A percentile compares a stretch with the other conserved stretches of the same genome.
Conservation (phyloP, 2,329 filamentous ascomycete genomes). For the Didymella sp. region DNA sequence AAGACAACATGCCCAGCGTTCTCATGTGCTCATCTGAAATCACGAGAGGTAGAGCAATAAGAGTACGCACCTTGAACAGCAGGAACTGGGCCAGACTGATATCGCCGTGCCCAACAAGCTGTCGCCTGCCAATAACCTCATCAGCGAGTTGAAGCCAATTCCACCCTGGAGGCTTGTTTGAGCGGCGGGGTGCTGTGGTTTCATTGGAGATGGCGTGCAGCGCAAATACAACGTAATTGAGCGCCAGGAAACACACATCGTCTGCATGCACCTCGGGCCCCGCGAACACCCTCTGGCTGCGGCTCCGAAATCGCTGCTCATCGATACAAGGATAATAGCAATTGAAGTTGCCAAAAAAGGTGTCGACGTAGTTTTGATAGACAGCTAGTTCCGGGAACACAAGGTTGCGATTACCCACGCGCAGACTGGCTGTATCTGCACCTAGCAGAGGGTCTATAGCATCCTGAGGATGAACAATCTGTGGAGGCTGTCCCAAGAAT, state of each 20-base stretch:
- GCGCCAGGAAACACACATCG: constrained; percentile 37
- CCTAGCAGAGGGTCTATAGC: constrained; percentile 8
- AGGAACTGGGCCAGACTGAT: constrained; percentile 39
- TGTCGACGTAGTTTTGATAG: constrained; percentile 34
- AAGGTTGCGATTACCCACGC: constrained; percentile 26
- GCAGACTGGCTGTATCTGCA: neutral
- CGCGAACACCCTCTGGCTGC: constrained; percentile 34
- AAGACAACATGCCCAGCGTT: neutral
- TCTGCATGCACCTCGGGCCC: constrained; percentile 21
- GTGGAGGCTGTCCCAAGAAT: constrained; percentile 24
- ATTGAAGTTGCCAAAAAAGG: constrained; percentile 41
- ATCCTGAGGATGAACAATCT: neutral
- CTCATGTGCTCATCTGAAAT: too few species aligned
- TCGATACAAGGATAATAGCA: constrained; percentile 41
- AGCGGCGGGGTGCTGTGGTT: neutral
- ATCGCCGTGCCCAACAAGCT: constrained; percentile 31
- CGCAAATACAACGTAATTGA: constrained; percentile 44
- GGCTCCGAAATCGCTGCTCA: constrained; percentile 35
- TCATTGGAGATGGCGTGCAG: constrained; percentile 22
- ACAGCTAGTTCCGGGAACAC: constrained; percentile 31
- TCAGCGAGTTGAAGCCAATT: constrained; percentile 42
- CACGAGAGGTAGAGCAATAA: neutral
- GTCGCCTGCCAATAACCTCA: constrained; percentile 35
- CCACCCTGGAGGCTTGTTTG: constrained; percentile 33
- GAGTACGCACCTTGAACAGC: constrained; percentile 33